Base-by-base conservation (phyloP, 441 rosid genomes). In the Adansonia rubrostipa region DNA sequence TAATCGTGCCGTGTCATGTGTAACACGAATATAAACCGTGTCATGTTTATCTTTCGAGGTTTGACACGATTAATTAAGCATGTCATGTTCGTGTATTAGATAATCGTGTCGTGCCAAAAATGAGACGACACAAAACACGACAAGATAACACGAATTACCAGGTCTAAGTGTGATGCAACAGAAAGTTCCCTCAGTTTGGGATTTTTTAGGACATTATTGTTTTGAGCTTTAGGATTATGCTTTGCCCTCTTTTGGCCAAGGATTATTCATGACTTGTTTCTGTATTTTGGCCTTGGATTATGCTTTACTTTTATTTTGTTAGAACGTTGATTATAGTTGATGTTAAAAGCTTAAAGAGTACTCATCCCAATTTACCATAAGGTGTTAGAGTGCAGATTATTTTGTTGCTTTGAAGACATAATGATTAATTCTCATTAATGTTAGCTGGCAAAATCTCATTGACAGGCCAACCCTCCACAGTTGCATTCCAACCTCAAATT, bases 401-500 rank as follows among this genome's bases (percentile, higher is more conserved):
- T 57, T 20, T 71, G 68, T 74, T 56, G 71, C 61, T 62, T 42
- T 58, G 44, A 28, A 19, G 72, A 28, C 36, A 4, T 67, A 15
- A 33, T 28, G 8, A 60, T 60, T 40, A 28, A 58, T 64, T 56
- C 68, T 73, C 19, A 47, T 36, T 64, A 2, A 66, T 47, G 14
- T 74, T 40, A 71, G 73, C 53, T 22, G 58, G 44, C 48, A 57
- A 28, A n/a, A 51, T 51, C 28, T 73, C 19, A 57, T 78, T 44
- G 70, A 61, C 92, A 91, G 95, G 89, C 89, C 48, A 91, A 89
- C 84, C 92, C 91, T 79, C 90, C 89, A 53, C 89, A 84, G 79
- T 82, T 91, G 86, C 95, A 91, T 76, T 89, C 94, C 65, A 89
- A 84, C 78, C 89, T 88, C 75, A 90, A 76, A 82, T 88, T 82